Conservation (phyloP, 2,329 filamentous ascomycete species). For the Bipolaris gigantea region DNA sequence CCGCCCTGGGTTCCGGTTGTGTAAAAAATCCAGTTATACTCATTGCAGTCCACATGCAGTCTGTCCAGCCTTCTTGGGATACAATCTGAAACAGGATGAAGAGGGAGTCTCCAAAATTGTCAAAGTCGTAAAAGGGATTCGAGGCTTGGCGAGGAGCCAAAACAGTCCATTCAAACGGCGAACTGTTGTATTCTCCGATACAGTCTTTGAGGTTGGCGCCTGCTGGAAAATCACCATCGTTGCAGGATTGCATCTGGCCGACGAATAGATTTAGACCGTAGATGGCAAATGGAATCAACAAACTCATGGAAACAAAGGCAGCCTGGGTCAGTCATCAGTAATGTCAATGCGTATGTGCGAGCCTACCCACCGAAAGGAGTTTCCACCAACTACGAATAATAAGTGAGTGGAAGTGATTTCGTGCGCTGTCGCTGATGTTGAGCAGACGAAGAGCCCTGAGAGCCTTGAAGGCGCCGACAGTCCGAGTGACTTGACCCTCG, state of each 20-base stretch:
- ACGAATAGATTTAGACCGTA: constrained; percentile 94
- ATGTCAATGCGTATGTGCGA: not conserved
- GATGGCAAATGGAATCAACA: constrained; percentile 94
- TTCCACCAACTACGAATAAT: constrained; percentile 95
- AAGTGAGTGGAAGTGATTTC: constrained; percentile 94
- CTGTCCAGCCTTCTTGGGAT: constrained; percentile 96
- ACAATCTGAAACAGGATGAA: constrained; percentile 99
- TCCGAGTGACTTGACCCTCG: constrained; percentile 82
- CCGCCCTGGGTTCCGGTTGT: constrained; percentile 70
- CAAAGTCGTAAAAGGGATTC: constrained; percentile 89
- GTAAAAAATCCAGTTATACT: constrained; percentile 74
- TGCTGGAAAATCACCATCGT: constrained; percentile 61
- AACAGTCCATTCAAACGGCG: constrained; percentile 82
- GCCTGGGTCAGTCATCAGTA: constrained; percentile 52
- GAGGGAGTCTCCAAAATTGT: constrained; percentile 88
- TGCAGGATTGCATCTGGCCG: constrained; percentile 77
- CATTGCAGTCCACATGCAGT: constrained; percentile 85
- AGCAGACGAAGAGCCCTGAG: constrained; percentile 86
- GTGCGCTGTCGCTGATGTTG: constrained; percentile 93
- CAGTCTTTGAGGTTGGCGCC: constrained; percentile 70
- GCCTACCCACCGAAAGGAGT: constrained; percentile 69
- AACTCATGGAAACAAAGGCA: constrained; percentile 88
- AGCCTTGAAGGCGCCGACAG: constrained; percentile 95
- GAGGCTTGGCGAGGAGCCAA: constrained; percentile 77
- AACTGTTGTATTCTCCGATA: constrained; percentile 77